A percentile compares a stretch with the other conserved stretches of the same genome.
phyloP scores from a whole-genome alignment of 169 alveolate species.

The Plasmodium vivax region DNA sequence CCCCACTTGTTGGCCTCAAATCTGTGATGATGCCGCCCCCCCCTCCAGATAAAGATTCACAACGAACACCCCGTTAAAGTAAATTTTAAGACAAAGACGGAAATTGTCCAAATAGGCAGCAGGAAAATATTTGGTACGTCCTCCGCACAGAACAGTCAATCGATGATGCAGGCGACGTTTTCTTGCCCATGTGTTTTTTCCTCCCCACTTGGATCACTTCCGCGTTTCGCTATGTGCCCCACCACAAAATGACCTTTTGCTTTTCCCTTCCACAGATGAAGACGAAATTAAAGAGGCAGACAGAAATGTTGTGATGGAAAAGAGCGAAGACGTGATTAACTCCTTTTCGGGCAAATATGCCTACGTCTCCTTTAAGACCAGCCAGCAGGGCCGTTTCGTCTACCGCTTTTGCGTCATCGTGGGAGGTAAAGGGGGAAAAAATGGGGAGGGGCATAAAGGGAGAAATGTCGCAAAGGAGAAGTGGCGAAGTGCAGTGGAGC shows the following conservation, averaged over 20 bases:
- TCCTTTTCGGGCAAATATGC: constrained; percentile 48
- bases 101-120: constrained; percentile 57
- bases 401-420: constrained; percentile 52
- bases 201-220: background rate
- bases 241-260: background rate
- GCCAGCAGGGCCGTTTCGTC: constrained; percentile 37
- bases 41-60: constrained; percentile 45
- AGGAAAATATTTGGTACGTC: constrained; percentile 32
- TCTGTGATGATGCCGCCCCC: background rate
- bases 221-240: background rate
- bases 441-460: background rate
- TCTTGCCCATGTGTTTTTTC: background rate
- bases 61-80: constrained; percentile 67
- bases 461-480: background rate
- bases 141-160: background rate
- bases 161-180: background rate
- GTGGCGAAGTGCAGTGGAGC: background rate
- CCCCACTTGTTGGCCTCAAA: background rate
- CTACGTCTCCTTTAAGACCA: constrained; percentile 45
- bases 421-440: constrained; percentile 52
- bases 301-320: constrained; percentile 12
- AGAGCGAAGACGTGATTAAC: constrained; percentile 55
- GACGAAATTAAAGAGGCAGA: constrained; percentile 68
- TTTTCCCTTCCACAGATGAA: constrained; percentile 21
- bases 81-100: constrained; percentile 40